These are phyloP conservation scores for Colletotrichum orbiculare DNA, from an alignment of 2,329 filamentous ascomycete species.

Conservation along the genomic window DNA sequence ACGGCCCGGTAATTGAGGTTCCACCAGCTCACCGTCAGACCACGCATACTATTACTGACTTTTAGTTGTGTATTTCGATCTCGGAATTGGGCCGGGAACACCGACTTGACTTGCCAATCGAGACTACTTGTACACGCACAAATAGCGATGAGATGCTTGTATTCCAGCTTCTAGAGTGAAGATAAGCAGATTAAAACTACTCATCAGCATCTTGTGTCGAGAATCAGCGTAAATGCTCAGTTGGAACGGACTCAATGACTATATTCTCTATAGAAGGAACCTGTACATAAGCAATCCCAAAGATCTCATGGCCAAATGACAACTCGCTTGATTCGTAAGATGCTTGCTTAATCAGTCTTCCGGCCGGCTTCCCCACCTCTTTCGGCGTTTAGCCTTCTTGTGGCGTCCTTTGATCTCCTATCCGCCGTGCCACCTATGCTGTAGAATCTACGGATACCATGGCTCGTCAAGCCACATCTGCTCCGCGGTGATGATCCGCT, in stretches of 20 bases:
- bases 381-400: slow-evolving; percentile 24
- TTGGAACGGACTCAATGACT: too few relatives aligned
- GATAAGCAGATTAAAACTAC: too few relatives aligned
- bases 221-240: too few relatives aligned
- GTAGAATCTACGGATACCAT: not conserved
- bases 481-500: not conserved
- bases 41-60: too few relatives aligned
- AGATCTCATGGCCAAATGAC: too few relatives aligned
- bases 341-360: not conserved
- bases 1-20: slow-evolving; percentile 8
- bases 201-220: too few relatives aligned
- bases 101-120: not conserved
- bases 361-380: not conserved
- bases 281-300: too few relatives aligned
- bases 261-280: too few relatives aligned
- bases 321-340: slow-evolving; percentile 8
- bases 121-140: not conserved
- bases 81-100: slow-evolving; percentile 28
- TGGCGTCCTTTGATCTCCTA: slow-evolving; percentile 24
- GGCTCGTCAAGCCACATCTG: not conserved
- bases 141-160: too few relatives aligned
- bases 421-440: too few relatives aligned
- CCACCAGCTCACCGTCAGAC: not conserved
- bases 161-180: too few relatives aligned
- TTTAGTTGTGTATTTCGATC: not conserved